Base-by-base conservation (phyloP, 495 filamentous ascomycete species). In the Penicillium cinerascens region DNA sequence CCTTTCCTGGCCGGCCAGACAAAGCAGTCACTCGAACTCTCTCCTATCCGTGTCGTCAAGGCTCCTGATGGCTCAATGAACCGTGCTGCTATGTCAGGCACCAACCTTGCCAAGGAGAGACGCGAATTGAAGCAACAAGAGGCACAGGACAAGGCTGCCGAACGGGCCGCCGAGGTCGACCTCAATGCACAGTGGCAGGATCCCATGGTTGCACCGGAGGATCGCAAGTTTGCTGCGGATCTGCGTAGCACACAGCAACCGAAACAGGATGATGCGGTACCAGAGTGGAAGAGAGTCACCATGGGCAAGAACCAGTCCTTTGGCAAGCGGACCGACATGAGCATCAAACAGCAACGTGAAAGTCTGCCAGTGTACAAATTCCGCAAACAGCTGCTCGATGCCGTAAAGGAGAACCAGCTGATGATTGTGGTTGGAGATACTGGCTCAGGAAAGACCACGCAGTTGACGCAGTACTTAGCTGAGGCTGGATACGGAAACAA, bases 401-500 rank as follows among this genome's bases (percentile, higher is more conserved):
- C 93, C 22, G 88, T 99, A 7, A 73, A 74, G 20, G 84, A 88
- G 25, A 92, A 99, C 67, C 95, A 97, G 59, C 75, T 97, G 37
- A 65, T 99, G 55, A 95, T 99, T 69, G 93, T 97, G 2, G 92
- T 97, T 50, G 93, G 95, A 52, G 93, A 97, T 65, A 99, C 95
- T 54, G 95, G 95, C 21, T 95, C 90, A 4, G 95, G 95, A 51
- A 99, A 99, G 66, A 99, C 93, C 1, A 99, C 93, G 0, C 93
- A 99, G 66, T 60, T 99, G 25, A 95, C 93, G 0, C 93, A 99
- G 60, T 99, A 91, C 56, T 77, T 99, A 2, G 91, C 91, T 13
- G 93, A 99, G 67, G 92, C 81, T 43, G 93, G 93, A 1, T 97
- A 91, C 63, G 87, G 84, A 6, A 89, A 93, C 55, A 74, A 86